Evolutionary conservation across 768 basidiomycete genomes (phyloP).

Genomic region (Suillus occidentalis): DNA sequence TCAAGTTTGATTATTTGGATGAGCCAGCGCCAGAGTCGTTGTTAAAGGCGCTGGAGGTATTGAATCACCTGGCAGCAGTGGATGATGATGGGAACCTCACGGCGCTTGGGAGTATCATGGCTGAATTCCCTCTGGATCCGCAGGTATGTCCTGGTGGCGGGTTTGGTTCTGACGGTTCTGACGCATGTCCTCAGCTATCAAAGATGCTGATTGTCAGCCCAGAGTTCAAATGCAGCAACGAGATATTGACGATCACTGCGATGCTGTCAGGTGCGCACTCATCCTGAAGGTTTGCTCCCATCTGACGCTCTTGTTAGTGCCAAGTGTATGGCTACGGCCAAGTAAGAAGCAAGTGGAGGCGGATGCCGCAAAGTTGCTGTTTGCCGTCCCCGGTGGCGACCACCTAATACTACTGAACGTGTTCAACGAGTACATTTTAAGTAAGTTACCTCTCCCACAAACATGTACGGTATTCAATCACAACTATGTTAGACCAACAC

Average conservation of each 20-base stretch:
- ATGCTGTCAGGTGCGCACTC: slow-evolving; percentile 82
- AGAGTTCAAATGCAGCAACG: slow-evolving; percentile 95
- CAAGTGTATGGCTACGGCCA: slow-evolving; percentile 93
- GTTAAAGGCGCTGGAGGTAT: slow-evolving; percentile 92
- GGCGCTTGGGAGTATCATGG: slow-evolving; percentile 85
- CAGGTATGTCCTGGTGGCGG: slow-evolving; percentile 51
- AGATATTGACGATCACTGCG: slow-evolving; percentile 91
- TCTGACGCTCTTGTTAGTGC: slow-evolving; percentile 41
- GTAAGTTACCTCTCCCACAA: slow-evolving; percentile 42
- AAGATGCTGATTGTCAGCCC: slow-evolving; percentile 94
- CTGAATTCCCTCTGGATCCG: slow-evolving; percentile 98
- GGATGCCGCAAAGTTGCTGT: slow-evolving; percentile 84
- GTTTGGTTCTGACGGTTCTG: background rate
- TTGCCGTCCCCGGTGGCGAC: slow-evolving; percentile 94
- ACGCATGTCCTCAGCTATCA: slow-evolving; percentile 49
- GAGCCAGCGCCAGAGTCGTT: slow-evolving; percentile 95
- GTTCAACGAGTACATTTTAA: slow-evolving; percentile 87
- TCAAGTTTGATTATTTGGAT: slow-evolving; percentile 86
- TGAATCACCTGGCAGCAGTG: slow-evolving; percentile 89
- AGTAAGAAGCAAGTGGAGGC: slow-evolving; percentile 87
- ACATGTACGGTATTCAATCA: slow-evolving; percentile 4
- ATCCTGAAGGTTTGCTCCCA: background rate
- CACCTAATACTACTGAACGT: slow-evolving; percentile 94
- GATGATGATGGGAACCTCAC: slow-evolving; percentile 95
- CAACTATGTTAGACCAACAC: slow-evolving; percentile 52